Conservation (phyloP, 306 rosid genomes). For the Chamaecrista fasciculata region DNA sequence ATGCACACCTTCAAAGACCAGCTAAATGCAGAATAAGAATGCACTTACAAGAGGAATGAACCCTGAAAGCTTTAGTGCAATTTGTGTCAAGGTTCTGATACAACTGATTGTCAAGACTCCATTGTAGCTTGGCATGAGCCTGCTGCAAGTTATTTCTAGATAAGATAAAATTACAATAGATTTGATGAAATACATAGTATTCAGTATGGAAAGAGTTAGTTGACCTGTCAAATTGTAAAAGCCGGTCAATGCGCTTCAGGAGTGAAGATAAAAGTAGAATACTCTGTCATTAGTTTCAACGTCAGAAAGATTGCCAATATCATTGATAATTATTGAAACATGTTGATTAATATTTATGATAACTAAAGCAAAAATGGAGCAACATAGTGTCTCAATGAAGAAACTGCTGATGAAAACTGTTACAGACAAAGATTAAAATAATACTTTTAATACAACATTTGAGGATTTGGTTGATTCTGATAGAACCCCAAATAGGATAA, state of each 20-base stretch:
- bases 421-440: neutral
- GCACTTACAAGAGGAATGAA: constrained; percentile 73
- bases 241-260: constrained; percentile 86
- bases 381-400: constrained; percentile 1
- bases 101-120: constrained; percentile 91
- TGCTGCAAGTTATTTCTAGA: constrained; percentile 46
- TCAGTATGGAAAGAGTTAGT: constrained; percentile 28
- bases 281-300: constrained; percentile 59
- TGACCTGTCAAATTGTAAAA: constrained; percentile 92
- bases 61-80: constrained; percentile 86
- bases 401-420: constrained; percentile 1
- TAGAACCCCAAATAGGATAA: too few species aligned
- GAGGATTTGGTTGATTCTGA: constrained; percentile 11
- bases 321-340: neutral
- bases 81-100: constrained; percentile 82
- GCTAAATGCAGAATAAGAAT: constrained; percentile 16
- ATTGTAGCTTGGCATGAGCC: constrained; percentile 96
- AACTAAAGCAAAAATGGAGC: neutral
- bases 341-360: neutral
- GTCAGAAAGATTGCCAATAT: constrained; percentile 29
- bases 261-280: constrained; percentile 74
- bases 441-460: constrained; percentile 16
- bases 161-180: constrained; percentile 31
- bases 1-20: constrained; percentile 27
- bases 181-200: constrained; percentile 25